Evolutionary conservation across 352 stramenopile species (phyloP), one percentile per base, ranked within the genome.

Genomic region (Pythium aristosporum): DNA sequence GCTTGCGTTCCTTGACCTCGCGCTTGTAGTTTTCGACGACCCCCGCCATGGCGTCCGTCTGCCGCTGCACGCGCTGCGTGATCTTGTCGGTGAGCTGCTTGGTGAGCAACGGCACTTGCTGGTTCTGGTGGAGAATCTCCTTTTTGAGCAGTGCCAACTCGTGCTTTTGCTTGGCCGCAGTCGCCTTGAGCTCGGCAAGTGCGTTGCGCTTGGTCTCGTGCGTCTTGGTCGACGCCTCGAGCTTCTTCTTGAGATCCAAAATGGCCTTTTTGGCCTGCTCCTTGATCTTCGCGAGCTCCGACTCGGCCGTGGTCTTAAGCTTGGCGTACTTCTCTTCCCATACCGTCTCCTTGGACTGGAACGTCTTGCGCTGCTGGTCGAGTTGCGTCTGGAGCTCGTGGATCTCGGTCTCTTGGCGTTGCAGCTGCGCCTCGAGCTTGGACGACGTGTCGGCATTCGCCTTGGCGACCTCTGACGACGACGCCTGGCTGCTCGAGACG

Each of bases 21-120:
- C 87, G 84, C 54, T 93, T 90, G 76, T 96, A 96, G 63, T 94
- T 96, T 47, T 96, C 87, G 28, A 96, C 85, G 15, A 96, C 82
- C 21, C 83, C 87, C 13, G 83, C 77, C 81, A 95, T 91, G 11
- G 83, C 87, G 49, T 91, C 83, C 5, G 81, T 71, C 48, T 95
- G 87, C 48, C 85, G 83, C 55, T 88, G 72, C 10, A 94, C 68
- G 11, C 87, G 85, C 44, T 87, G 72, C 8, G 76, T 75, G 54
- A 94, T 83, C 57, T 90, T 91, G 12, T 86, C 80, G 2, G 79
- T 80, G 54, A 93, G 53, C n/a, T 95, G 85, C 44, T 82, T 91
- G 10, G 75, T 65, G 36, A 89, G 49, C 9, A 82, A 41, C 20
- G 80, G 79, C 37, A 89, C 65, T 42, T 90, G 81, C 57, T 89